Evolutionary conservation across 345 rosid species (phyloP).

Genomic region (Eutrema yunnanense): DNA sequence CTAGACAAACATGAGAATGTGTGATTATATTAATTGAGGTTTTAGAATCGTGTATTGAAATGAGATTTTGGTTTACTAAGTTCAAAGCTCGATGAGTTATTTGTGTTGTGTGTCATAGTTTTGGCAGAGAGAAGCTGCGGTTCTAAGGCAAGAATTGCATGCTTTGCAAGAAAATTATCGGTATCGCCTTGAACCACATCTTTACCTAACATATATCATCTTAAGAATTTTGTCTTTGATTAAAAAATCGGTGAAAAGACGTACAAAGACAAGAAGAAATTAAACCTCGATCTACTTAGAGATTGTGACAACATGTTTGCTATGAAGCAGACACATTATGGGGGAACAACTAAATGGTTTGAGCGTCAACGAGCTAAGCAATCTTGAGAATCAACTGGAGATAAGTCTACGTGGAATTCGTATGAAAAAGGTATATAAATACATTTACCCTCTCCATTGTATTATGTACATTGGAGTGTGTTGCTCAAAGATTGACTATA

Average conservation of each 20-base stretch:
- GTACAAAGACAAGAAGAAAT: background rate
- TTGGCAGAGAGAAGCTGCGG: slow-evolving; percentile 65
- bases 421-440: slow-evolving; percentile 46
- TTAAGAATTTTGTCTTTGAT: background rate
- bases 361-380: slow-evolving; percentile 45
- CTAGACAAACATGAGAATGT: background rate
- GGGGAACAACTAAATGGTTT: slow-evolving; percentile 72
- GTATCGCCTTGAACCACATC: slow-evolving; percentile 25
- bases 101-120: slow-evolving; percentile 33
- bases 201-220: background rate
- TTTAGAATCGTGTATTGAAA: background rate
- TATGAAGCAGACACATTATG: slow-evolving; percentile 50
- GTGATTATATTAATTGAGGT: background rate
- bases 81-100: background rate
- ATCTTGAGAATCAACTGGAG: slow-evolving; percentile 59
- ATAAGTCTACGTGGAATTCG: slow-evolving; percentile 60
- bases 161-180: slow-evolving; percentile 57
- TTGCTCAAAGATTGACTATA: background rate
- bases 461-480: background rate
- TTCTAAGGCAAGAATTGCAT: slow-evolving; percentile 55
- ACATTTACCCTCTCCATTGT: background rate
- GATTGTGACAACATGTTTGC: background rate
- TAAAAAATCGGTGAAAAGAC: background rate
- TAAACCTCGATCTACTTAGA: background rate
- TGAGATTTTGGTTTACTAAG: background rate